phyloP scores from a whole-genome alignment of 2,329 filamentous ascomycete species.

The Talaromyces amestolkiae region DNA sequence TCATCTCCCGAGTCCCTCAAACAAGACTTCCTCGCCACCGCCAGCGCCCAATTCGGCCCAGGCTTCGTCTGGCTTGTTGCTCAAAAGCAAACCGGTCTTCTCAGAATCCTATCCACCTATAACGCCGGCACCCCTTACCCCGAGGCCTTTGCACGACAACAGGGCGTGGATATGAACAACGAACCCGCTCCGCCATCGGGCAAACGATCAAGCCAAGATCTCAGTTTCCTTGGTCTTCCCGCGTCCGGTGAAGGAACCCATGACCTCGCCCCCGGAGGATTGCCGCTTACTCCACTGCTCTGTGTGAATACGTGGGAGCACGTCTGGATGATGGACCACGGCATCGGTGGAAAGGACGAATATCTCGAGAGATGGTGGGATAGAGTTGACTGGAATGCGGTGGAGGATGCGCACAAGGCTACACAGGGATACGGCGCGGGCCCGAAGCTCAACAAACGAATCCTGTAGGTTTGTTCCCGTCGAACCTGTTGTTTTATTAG shows the following conservation, averaged over 20 bases:
- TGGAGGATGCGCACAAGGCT: constrained; percentile 51
- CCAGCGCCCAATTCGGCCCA: constrained; percentile 89
- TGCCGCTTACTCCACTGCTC: constrained; percentile 70
- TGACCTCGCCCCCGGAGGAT: constrained; percentile 40
- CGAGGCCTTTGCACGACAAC: constrained; percentile 75
- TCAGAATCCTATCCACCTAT: constrained; percentile 80
- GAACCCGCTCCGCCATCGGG: constrained; percentile 30
- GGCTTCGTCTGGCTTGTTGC: constrained; percentile 95
- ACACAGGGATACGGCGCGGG: constrained; percentile 20
- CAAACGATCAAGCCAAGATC: constrained; percentile 21
- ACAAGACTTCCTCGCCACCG: constrained; percentile 74
- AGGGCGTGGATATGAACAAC: constrained; percentile 51
- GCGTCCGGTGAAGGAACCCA: constrained; percentile 25
- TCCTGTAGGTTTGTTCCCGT: constrained; percentile 4
- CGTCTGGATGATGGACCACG: constrained; percentile 82
- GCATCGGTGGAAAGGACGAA: constrained; percentile 68
- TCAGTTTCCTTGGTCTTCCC: constrained; percentile 23
- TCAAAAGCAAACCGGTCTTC: constrained; percentile 47
- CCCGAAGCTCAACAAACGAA: constrained; percentile 6
- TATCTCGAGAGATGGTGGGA: constrained; percentile 86
- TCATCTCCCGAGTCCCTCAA: constrained; percentile 79
- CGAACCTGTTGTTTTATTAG: background rate
- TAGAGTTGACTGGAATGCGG: constrained; percentile 77
- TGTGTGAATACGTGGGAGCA: constrained; percentile 98
- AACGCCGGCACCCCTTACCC: constrained; percentile 85